A percentile compares a stretch with the other conserved stretches of the same genome.
Conservation (phyloP, 2,329 filamentous ascomycete genomes). For the Aspergillus jensenii region DNA sequence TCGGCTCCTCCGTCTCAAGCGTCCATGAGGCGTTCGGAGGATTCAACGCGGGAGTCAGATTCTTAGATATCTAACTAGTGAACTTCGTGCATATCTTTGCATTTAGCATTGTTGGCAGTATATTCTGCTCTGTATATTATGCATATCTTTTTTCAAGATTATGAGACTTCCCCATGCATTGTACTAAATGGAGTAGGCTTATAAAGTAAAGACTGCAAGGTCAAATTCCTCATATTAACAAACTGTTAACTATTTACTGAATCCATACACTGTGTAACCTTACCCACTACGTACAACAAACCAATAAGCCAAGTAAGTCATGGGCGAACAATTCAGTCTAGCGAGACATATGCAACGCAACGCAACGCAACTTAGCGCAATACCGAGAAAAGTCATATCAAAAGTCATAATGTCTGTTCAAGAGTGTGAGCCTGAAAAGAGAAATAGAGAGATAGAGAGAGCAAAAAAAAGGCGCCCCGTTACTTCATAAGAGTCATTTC, state of each 20-base stretch:
- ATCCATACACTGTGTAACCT: neutral
- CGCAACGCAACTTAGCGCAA: neutral
- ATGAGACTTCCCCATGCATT: neutral
- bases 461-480: constrained; percentile 10
- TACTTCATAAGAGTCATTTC: constrained; percentile 27
- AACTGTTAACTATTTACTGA: neutral
- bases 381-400: neutral
- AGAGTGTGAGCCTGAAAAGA: constrained; percentile 2
- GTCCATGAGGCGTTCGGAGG: constrained; percentile 23
- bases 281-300: neutral
- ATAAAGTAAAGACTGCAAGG: neutral
- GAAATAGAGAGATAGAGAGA: too few relatives aligned
- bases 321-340: neutral
- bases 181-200: neutral
- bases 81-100: neutral
- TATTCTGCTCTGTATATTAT: neutral
- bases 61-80: neutral
- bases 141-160: neutral
- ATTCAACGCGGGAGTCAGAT: constrained; percentile 5
- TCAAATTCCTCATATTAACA: neutral
- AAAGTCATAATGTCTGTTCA: neutral
- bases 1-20: constrained; percentile 32
- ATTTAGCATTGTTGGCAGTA: neutral
- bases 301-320: neutral
- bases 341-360: neutral